Base-by-base conservation (phyloP, 306 rosid genomes). In the Alnus rubra region DNA sequence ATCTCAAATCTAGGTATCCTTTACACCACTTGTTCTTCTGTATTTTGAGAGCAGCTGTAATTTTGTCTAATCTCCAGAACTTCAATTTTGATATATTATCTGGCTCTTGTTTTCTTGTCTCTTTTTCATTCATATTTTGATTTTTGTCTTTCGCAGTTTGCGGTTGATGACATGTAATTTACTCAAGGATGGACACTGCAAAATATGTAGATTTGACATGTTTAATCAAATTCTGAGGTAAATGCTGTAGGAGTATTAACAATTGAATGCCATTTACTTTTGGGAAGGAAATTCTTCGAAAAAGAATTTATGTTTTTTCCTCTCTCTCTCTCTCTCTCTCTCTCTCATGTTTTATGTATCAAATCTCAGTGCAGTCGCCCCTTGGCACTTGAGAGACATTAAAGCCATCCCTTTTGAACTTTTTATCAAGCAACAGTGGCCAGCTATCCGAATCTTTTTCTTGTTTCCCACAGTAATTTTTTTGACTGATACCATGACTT, bases 1-100 rank as follows among this genome's bases (percentile, higher is more conserved):
- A 44, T 76, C 74, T 77, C 80, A 76, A 74, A 84, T 76, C 75
- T 76, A 85, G 91, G 87, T 88, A 85, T 47, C 33, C 77, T 79
- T 56, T 64, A 45, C 71, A 11, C 77, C 69, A 33, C 65, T 69
- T 19, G 60, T 58, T 78, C 35, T 53, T 72, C 64, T 18, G 60
- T 60, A 51, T 13, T 71, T 1, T 7, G 42, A 4, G 30, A 11
- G 28, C 44, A 35, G 54, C 18, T 19, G 45, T 33, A 19, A 23
- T 45, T 76, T 33, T 33, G 74, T 7, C 18, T 2, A 42, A 37
- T 15, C 71, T 65, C 47, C 42, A 63, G 49, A 62, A 67, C 71
- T 67, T 18, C 49, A 42, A 15, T 42, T 39, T 18, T 67, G 39
- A 67, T 18, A 18, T 37, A 42, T 35, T 8, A 39, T 16, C 18